Evolutionary conservation across 164 flowering plant genomes (phyloP).

Genomic region (Magnolia kwangsiensis): DNA sequence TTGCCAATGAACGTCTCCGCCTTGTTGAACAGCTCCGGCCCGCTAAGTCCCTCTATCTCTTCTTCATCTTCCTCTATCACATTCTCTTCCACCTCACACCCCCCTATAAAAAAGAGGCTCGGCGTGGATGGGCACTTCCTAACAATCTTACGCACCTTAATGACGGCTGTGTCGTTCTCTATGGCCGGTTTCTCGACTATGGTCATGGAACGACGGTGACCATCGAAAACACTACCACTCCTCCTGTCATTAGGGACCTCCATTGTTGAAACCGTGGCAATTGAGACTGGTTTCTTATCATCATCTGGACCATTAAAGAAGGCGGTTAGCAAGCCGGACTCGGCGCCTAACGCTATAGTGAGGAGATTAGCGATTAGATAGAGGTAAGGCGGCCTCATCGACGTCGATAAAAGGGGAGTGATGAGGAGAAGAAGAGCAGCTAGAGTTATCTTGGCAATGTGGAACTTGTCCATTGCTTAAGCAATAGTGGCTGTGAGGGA

Average conservation of each 20-base stretch:
- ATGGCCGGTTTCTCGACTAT: constrained; percentile 28
- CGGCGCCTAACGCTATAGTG: constrained; percentile 55
- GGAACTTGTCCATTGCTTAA: constrained; percentile 37
- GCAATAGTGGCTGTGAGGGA: not conserved
- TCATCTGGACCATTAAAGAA: constrained; percentile 30
- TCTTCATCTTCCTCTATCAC: constrained; percentile 24
- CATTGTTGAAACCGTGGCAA: not conserved
- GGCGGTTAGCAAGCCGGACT: constrained; percentile 59
- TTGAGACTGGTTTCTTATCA: constrained; percentile 19
- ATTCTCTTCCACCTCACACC: constrained; percentile 24
- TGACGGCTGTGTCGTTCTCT: constrained; percentile 23
- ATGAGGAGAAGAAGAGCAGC: constrained; percentile 46
- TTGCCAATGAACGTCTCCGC: constrained; percentile 74
- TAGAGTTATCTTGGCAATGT: constrained; percentile 37
- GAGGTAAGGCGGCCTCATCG: constrained; percentile 51
- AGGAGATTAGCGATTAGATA: constrained; percentile 66
- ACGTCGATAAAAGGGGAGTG: constrained; percentile 56
- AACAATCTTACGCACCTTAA: constrained; percentile 22
- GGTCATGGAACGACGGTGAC: constrained; percentile 9
- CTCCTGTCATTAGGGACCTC: constrained; percentile 18
- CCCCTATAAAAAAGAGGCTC: constrained; percentile 56
- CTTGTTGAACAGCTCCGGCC: constrained; percentile 55
- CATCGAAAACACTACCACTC: not conserved
- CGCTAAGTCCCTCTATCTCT: constrained; percentile 28
- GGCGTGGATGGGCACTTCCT: constrained; percentile 62